These are phyloP conservation scores for Kurtzmaniella quercitrusa DNA, from an alignment of 1,139 yeast species.

Conservation along the genomic window DNA sequence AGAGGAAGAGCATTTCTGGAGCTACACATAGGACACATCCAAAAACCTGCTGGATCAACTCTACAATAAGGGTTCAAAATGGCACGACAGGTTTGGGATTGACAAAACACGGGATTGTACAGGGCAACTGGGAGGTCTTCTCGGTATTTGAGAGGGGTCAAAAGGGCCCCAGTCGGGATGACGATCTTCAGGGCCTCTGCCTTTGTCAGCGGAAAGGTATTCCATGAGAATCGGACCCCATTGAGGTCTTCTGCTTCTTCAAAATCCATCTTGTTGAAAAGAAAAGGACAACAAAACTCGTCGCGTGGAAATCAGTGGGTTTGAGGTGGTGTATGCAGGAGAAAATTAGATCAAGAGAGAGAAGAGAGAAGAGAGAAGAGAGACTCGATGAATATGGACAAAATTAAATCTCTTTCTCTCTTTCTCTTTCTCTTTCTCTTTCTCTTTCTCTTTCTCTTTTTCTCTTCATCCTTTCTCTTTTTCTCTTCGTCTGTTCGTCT, in stretches of 20 bases:
- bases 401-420: no score
- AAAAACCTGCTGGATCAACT: constrained; percentile 76
- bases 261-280: constrained; percentile 30
- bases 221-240: constrained; percentile 50
- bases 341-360: no score
- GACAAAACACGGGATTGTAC: constrained; percentile 88
- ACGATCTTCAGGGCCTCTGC: constrained; percentile 89
- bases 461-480: no score
- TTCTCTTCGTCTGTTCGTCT: no score
- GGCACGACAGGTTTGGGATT: constrained; percentile 75
- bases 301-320: neutral
- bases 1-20: constrained; percentile 84
- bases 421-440: no score
- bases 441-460: no score
- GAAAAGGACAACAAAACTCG: constrained; percentile 3
- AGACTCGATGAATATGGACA: no score
- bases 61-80: constrained; percentile 85
- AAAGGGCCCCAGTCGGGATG: constrained; percentile 90
- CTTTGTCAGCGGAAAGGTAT: constrained; percentile 72
- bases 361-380: no score
- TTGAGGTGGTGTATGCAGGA: no score
- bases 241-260: constrained; percentile 50
- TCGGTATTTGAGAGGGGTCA: constrained; percentile 83
- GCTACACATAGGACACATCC: constrained; percentile 90
- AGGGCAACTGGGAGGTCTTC: constrained; percentile 77